These are phyloP conservation scores for Adansonia digitata DNA, from an alignment of 345 rosid species.

Conservation along the genomic window DNA sequence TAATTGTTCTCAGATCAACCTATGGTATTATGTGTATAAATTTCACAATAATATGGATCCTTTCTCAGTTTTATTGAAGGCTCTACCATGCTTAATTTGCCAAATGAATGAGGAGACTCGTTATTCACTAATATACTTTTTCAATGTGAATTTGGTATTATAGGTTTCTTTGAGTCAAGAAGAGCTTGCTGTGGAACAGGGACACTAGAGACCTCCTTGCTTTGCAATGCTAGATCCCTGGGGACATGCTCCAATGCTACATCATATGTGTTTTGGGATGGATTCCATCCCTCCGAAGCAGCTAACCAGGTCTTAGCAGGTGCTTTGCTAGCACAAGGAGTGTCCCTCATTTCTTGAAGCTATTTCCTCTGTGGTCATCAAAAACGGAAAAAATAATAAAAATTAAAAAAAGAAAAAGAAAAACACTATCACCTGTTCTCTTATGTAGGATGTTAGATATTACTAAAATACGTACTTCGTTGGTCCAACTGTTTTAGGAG, in stretches of 20 bases:
- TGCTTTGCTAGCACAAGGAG: constrained; percentile 60
- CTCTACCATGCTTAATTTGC: not conserved
- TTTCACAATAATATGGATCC: not conserved
- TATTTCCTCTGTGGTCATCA: not conserved
- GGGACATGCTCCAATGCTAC: constrained; percentile 87
- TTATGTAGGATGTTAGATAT: constrained; percentile 3
- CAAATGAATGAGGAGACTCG: not conserved
- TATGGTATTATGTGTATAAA: not conserved
- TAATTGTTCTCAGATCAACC: not conserved
- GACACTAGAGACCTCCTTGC: constrained; percentile 71
- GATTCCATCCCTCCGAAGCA: constrained; percentile 91
- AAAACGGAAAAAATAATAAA: not conserved
- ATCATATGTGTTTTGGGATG: constrained; percentile 86
- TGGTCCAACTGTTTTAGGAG: not conserved
- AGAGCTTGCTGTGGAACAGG: constrained; percentile 93
- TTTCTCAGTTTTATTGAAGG: not conserved
- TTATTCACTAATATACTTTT: not conserved
- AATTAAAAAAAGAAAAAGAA: not conserved
- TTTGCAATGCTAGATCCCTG: constrained; percentile 57
- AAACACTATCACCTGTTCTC: constrained; percentile 7
- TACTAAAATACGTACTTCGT: not conserved
- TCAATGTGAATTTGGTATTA: not conserved
- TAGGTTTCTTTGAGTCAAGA: constrained; percentile 80
- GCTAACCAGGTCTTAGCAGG: constrained; percentile 63
- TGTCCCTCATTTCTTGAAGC: constrained; percentile 61